phyloP scores from a whole-genome alignment of 148 eudicot genomes.

The Chenopodium quinoa region DNA sequence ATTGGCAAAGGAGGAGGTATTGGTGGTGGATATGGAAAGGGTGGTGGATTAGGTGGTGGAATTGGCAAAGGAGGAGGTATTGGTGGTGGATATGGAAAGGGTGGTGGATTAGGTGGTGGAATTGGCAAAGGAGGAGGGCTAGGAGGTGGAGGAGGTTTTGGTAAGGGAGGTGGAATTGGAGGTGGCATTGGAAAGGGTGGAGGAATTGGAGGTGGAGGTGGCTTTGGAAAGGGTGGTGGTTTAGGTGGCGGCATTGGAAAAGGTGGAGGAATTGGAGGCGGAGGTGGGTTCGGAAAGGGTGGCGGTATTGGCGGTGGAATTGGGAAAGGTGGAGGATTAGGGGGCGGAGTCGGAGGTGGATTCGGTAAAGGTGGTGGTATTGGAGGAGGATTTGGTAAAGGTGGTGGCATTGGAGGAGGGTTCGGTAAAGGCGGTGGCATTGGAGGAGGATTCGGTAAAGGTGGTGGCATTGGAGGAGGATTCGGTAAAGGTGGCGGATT shows the following conservation, averaged over 20 bases:
- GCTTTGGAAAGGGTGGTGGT: constrained; percentile 19
- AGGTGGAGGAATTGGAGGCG: constrained; percentile 24
- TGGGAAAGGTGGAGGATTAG: constrained; percentile 27
- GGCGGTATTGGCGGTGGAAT: constrained; percentile 22
- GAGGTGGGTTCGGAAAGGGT: constrained; percentile 24
- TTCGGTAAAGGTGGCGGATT: constrained; percentile 18
- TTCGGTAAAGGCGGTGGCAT: constrained; percentile 22
- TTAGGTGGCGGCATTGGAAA: constrained; percentile 18
- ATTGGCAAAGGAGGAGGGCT: constrained; percentile 26
- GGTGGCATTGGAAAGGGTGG: constrained; percentile 20
- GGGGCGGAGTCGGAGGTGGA: constrained; percentile 19
- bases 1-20: constrained; percentile 26
- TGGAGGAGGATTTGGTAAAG: constrained; percentile 24
- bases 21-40: constrained; percentile 30
- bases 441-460: constrained; percentile 14
- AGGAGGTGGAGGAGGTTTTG: constrained; percentile 21
- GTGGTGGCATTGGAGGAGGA: constrained; percentile 15
- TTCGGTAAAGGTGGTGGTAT: constrained; percentile 23
- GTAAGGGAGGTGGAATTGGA: constrained; percentile 9
- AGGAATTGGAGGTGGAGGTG: constrained; percentile 25
- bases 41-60: constrained; percentile 28
- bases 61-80: constrained; percentile 26
- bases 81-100: constrained; percentile 30
- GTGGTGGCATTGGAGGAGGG: constrained; percentile 23
- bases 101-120: constrained; percentile 28